Conservation (phyloP, 2,329 filamentous ascomycete genomes). For the Chaetoscypha palmicola region DNA sequence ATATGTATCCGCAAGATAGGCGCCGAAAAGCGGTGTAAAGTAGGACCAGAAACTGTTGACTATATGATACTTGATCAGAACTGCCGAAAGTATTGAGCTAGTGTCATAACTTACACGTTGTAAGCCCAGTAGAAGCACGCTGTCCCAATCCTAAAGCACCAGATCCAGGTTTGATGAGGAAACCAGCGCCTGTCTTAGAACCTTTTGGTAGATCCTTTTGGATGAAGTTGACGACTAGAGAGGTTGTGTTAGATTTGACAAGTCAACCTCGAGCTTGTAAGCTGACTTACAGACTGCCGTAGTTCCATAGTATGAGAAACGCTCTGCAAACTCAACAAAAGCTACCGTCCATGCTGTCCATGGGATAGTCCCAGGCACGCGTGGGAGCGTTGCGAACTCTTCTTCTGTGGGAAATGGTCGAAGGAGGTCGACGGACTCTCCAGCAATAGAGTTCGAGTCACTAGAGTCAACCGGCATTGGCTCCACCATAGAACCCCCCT, state of each 20-base stretch:
- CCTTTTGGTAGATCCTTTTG: conserved; percentile 37
- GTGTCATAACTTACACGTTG: conserved; percentile 36
- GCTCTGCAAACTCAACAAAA: conserved; percentile 56
- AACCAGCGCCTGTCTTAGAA: conserved; percentile 38
- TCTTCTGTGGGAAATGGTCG: conserved; percentile 46
- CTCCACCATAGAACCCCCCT: conserved; percentile 9
- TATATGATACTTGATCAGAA: neutral
- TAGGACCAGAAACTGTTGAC: conserved; percentile 34
- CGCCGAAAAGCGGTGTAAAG: conserved; percentile 40
- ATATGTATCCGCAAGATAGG: conserved; percentile 49
- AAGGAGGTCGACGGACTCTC: conserved; percentile 5
- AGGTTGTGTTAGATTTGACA: neutral
- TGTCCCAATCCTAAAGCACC: conserved; percentile 40
- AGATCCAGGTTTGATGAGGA: conserved; percentile 30
- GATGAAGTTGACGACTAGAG: conserved; percentile 44
- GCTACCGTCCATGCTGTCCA: conserved; percentile 40
- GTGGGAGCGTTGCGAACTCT: conserved; percentile 51
- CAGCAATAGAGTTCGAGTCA: conserved; percentile 2
- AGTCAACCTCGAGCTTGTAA: neutral
- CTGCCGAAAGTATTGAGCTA: neutral
- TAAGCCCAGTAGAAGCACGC: conserved; percentile 40
- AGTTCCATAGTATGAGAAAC: conserved; percentile 58
- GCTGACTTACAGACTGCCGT: conserved; percentile 47
- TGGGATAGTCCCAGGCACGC: conserved; percentile 44
- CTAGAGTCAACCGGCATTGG: neutral